A percentile compares a stretch with the other conserved stretches of the same genome.
Conservation (phyloP, 1,284 basidiomycete genomes). For the Moesziomyces aphidis region DNA sequence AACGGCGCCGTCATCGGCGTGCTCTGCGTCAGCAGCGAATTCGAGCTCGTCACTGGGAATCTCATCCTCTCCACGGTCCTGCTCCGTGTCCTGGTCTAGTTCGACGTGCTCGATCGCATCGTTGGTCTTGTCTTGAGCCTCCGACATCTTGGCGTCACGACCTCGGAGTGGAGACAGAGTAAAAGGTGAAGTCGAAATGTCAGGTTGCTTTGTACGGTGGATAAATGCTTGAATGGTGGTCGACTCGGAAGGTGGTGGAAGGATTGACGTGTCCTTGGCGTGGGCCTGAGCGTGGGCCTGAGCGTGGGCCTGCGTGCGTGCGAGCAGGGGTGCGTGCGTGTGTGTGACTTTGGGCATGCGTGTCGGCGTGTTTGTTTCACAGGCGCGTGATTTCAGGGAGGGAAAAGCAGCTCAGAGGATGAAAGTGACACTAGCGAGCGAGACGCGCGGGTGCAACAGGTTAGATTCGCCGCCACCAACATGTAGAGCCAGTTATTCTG, state of each 20-base stretch:
- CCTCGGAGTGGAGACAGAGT: background rate
- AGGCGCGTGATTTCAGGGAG: background rate
- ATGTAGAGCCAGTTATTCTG: background rate
- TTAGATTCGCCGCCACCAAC: background rate
- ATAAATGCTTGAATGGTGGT: background rate
- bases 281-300: background rate
- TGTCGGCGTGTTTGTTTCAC: background rate
- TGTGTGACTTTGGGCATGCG: background rate
- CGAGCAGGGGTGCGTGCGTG: background rate
- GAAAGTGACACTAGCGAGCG: background rate
- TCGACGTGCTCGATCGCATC: background rate
- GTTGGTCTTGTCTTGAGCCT: conserved; percentile 9
- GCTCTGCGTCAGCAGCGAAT: conserved; percentile 5
- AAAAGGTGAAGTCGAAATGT: too few relatives aligned
- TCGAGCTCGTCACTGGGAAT: conserved; percentile 4
- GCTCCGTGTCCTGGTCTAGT: background rate
- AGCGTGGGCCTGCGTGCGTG: background rate
- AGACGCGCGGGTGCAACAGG: background rate
- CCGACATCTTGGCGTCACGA: conserved; percentile 16
- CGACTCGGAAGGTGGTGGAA: background rate
- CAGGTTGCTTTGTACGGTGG: background rate
- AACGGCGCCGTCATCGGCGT: conserved; percentile 12
- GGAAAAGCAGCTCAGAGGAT: too few relatives aligned
- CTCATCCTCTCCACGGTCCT: background rate
- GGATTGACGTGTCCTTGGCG: background rate